A percentile compares a stretch with the other conserved stretches of the same genome.
These are phyloP conservation scores for Cercospora sp. DNA, from an alignment of 2,329 filamentous ascomycete species.

Conservation along the genomic window DNA sequence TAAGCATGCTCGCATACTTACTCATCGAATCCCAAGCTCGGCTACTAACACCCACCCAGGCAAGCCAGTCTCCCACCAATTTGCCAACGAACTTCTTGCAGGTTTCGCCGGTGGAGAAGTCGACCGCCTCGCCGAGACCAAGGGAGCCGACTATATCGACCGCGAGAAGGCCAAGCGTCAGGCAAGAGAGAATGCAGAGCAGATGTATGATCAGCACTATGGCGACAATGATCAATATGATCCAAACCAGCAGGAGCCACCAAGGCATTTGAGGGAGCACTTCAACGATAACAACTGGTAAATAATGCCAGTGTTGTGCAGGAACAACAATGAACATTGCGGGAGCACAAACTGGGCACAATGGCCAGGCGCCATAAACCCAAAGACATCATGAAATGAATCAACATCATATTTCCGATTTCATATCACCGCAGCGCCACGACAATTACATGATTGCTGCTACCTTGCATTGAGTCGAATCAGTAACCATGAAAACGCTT, in stretches of 20 bases:
- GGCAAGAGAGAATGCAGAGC: slow-evolving; percentile 47
- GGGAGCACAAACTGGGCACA: background rate
- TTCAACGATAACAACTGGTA: slow-evolving; percentile 32
- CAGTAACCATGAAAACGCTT: too few species aligned
- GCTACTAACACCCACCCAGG: slow-evolving; percentile 47
- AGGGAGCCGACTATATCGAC: slow-evolving; percentile 53
- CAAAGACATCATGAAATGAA: background rate
- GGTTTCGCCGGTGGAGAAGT: slow-evolving; percentile 73
- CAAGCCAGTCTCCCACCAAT: slow-evolving; percentile 68
- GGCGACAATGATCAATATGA: slow-evolving; percentile 48
- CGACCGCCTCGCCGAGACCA: slow-evolving; percentile 68
- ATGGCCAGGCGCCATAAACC: background rate
- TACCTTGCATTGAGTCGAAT: too few species aligned
- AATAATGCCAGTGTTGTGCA: background rate
- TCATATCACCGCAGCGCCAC: too few species aligned
- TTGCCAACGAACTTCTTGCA: slow-evolving; percentile 76
- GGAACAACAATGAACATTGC: background rate
- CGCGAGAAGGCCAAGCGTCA: slow-evolving; percentile 51
- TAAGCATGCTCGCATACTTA: slow-evolving; percentile 1
- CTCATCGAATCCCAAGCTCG: background rate
- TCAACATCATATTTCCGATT: background rate
- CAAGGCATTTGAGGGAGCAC: slow-evolving; percentile 36
- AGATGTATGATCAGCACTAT: slow-evolving; percentile 55
- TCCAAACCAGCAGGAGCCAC: slow-evolving; percentile 46
- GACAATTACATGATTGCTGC: too few species aligned